Conservation (phyloP, 192 early-diverging fungal species). For the Coemansia sp. region DNA sequence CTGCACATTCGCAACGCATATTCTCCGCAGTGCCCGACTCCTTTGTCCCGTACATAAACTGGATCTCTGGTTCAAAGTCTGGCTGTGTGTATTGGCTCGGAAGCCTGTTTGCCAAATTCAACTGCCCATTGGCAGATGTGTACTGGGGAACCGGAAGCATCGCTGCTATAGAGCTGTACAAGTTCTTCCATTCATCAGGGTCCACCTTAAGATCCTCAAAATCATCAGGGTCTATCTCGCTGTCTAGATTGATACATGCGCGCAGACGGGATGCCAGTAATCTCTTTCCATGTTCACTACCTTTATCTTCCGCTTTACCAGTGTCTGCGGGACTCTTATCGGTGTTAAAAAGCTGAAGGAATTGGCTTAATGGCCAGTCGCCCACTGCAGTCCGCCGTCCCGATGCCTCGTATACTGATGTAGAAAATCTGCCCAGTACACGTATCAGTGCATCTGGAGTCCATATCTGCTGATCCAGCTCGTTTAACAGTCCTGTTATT, state of each 20-base stretch:
- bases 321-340: not conserved
- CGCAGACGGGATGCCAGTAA: constrained; percentile 7
- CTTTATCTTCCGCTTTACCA: not conserved
- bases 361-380: constrained; percentile 15
- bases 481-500: constrained; percentile 19
- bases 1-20: constrained; percentile 68
- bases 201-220: not conserved
- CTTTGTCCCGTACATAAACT: constrained; percentile 57
- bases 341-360: constrained; percentile 17
- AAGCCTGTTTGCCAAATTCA: constrained; percentile 62
- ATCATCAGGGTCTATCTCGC: not conserved
- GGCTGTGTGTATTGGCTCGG: constrained; percentile 55
- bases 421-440: constrained; percentile 10
- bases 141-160: constrained; percentile 57
- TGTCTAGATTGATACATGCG: constrained; percentile 8
- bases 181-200: constrained; percentile 1
- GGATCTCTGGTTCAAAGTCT: constrained; percentile 67
- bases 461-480: constrained; percentile 3
- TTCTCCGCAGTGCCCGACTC: constrained; percentile 58
- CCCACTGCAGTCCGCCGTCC: not conserved
- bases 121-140: constrained; percentile 47
- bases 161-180: not conserved
- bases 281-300: not conserved
- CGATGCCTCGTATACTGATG: constrained; percentile 2
- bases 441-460: constrained; percentile 11